Percentiles rank a stretch among this genome's conserved stretches.
phyloP scores from a whole-genome alignment of 495 filamentous ascomycete species.

The Daldinia vernicosa region DNA sequence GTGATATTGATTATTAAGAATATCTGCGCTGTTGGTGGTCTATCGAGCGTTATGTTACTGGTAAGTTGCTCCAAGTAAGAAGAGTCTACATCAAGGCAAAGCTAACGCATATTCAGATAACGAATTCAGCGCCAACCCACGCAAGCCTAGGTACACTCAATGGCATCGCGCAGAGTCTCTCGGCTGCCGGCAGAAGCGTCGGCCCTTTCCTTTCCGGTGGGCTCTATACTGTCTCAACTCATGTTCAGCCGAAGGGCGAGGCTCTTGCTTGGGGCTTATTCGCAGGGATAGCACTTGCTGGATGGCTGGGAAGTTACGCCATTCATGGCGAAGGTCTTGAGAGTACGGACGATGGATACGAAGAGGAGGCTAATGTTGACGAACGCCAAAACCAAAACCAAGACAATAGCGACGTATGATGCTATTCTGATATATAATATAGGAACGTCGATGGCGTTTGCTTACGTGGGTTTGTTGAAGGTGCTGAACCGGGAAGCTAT shows the following conservation, averaged over 20 bases:
- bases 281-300: slow-evolving; percentile 76
- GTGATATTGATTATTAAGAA: slow-evolving; percentile 85
- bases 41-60: slow-evolving; percentile 88
- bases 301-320: slow-evolving; percentile 77
- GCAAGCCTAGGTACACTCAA: slow-evolving; percentile 89
- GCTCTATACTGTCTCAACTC: slow-evolving; percentile 77
- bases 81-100: neutral
- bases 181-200: slow-evolving; percentile 85
- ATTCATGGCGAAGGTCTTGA: slow-evolving; percentile 72
- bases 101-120: slow-evolving; percentile 67
- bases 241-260: slow-evolving; percentile 82
- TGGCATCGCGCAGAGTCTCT: slow-evolving; percentile 92
- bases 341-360: slow-evolving; percentile 55
- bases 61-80: slow-evolving; percentile 57
- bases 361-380: slow-evolving; percentile 39
- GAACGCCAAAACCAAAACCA: slow-evolving; percentile 25
- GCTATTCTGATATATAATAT: neutral
- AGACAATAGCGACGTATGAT: neutral
- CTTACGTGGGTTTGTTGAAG: slow-evolving; percentile 19
- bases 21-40: slow-evolving; percentile 83
- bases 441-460: slow-evolving; percentile 2
- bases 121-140: slow-evolving; percentile 88
- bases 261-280: slow-evolving; percentile 84
- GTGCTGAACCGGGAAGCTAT: neutral
- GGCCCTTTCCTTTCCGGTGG: slow-evolving; percentile 89